Conservation (phyloP, 139 green algal species). For the Trebouxia sp. region DNA sequence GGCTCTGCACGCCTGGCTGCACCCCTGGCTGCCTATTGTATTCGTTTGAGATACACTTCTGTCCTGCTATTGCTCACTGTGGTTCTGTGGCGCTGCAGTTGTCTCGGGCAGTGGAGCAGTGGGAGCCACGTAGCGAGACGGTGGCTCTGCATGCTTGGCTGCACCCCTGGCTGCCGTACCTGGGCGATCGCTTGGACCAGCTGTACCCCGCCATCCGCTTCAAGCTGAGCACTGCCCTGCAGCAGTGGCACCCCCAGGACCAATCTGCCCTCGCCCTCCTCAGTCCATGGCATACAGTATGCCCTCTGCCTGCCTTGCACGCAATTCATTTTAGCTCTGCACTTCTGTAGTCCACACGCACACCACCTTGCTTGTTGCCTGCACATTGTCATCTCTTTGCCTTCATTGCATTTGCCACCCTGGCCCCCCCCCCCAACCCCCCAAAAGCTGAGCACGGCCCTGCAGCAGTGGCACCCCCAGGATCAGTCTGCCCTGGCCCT, state of each 20-base stretch:
- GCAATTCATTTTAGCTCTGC: not conserved
- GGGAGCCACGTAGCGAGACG: constrained; percentile 86
- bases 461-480: constrained; percentile 84
- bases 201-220: constrained; percentile 88
- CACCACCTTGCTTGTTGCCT: too few relatives aligned
- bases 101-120: constrained; percentile 71
- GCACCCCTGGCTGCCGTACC: constrained; percentile 92
- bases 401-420: too few relatives aligned
- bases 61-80: not conserved
- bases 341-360: too few relatives aligned
- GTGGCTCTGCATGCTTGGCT: constrained; percentile 94
- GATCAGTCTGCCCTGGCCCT: constrained; percentile 78
- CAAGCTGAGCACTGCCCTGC: constrained; percentile 75
- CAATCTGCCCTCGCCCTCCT: constrained; percentile 76
- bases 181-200: constrained; percentile 72
- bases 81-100: constrained; percentile 46
- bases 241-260: constrained; percentile 88
- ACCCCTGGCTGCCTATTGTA: constrained; percentile 97
- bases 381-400: too few relatives aligned
- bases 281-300: constrained; percentile 78
- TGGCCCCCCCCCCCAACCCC: constrained; percentile 82
- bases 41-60: too few relatives aligned
- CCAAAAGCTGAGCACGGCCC: constrained; percentile 70
- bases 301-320: not conserved
- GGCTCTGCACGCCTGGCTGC: constrained; percentile 92